Conservation (phyloP, 116 monocot species). For the Trichopus zeylanicus region DNA sequence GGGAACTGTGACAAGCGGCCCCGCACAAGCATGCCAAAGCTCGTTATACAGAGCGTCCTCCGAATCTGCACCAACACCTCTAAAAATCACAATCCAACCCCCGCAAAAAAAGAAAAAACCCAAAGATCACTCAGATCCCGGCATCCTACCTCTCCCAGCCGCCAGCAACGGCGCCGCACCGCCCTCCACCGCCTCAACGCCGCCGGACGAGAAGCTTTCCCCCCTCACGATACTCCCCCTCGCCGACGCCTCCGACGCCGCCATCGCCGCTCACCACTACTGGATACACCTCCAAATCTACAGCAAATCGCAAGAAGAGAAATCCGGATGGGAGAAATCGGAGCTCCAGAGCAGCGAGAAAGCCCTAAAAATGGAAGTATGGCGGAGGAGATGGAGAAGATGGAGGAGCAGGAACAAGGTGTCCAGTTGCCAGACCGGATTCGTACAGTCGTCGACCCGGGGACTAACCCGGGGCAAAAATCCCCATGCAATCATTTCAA, state of each 20-base stretch:
- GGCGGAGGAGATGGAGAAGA: too few relatives aligned
- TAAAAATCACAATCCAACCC: neutral
- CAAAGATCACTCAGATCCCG: conserved; percentile 4
- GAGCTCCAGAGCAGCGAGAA: too few relatives aligned
- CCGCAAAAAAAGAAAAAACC: neutral
- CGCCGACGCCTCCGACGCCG: conserved; percentile 18
- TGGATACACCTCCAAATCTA: too few relatives aligned
- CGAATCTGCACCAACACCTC: conserved; percentile 8
- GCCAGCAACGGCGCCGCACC: conserved; percentile 2
- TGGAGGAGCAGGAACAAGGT: too few relatives aligned
- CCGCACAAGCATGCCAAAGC: conserved; percentile 44
- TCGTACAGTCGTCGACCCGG: too few relatives aligned
- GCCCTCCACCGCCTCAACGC: conserved; percentile 1
- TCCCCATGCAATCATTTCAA: too few relatives aligned
- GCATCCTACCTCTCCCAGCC: conserved; percentile 13
- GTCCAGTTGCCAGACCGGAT: too few relatives aligned
- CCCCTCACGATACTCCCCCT: conserved; percentile 14
- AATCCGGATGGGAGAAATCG: too few relatives aligned
- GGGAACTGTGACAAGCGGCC: conserved; percentile 39
- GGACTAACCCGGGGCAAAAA: too few relatives aligned
- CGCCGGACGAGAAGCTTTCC: conserved; percentile 13
- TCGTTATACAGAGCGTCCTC: conserved; percentile 31
- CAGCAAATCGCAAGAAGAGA: too few relatives aligned
- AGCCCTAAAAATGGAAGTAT: too few relatives aligned
- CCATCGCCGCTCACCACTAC: too few relatives aligned